Conservation (phyloP, 495 filamentous ascomycete genomes). For the Thozetella sp. region DNA sequence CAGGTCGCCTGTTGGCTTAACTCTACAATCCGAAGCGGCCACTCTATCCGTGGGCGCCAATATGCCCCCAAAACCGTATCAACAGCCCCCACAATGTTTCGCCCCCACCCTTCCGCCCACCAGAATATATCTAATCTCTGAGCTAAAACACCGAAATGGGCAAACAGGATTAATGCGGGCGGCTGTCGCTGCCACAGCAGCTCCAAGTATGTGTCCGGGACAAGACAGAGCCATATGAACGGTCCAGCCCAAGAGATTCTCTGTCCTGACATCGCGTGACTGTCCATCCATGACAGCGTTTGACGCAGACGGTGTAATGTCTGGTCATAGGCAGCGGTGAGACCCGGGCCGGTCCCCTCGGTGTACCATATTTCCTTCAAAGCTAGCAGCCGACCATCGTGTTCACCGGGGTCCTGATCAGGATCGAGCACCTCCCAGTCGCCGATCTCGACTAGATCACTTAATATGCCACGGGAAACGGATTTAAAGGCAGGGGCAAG, state of each 20-base stretch:
- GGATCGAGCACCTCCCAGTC: not conserved
- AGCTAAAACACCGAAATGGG: not conserved
- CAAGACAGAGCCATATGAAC: not conserved
- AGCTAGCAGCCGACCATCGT: not conserved
- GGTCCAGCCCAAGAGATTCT: not conserved
- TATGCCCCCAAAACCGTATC: not conserved
- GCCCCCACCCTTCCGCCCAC: not conserved
- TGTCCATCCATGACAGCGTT: not conserved
- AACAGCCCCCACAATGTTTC: not conserved
- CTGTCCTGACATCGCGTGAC: not conserved
- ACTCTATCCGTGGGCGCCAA: not conserved
- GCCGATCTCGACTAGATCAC: not conserved
- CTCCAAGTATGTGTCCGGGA: not conserved
- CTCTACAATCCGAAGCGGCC: no score
- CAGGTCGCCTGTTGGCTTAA: no score
- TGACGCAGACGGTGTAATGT: not conserved
- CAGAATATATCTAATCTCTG: not conserved
- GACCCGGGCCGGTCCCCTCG: not conserved
- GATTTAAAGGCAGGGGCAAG: not conserved
- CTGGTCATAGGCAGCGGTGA: not conserved
- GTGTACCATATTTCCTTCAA: not conserved
- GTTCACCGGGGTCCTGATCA: not conserved
- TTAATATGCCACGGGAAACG: not conserved
- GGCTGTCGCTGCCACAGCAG: not conserved
- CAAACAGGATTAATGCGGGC: not conserved